Evolutionary conservation across 495 filamentous ascomycete species (phyloP).

Genomic region (Neurospora sp.): DNA sequence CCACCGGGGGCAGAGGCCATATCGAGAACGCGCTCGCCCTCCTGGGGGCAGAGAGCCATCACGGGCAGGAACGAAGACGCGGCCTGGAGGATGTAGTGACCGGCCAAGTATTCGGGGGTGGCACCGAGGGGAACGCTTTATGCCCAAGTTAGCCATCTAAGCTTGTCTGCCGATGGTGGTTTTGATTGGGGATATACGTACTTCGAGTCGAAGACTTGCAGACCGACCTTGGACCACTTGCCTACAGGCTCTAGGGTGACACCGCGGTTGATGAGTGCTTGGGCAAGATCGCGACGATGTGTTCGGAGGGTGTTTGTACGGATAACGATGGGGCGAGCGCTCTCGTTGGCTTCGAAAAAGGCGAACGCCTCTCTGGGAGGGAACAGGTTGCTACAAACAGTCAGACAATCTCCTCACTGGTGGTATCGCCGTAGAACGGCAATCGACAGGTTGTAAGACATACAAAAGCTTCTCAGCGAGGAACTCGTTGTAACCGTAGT

Average conservation of each 20-base stretch:
- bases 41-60: constrained; percentile 92
- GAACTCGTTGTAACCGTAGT: constrained; percentile 73
- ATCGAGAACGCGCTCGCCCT: constrained; percentile 73
- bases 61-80: constrained; percentile 95
- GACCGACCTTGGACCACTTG: constrained; percentile 96
- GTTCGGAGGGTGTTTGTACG: constrained; percentile 94
- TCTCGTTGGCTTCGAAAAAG: constrained; percentile 97
- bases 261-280: constrained; percentile 92
- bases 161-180: not conserved
- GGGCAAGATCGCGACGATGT: constrained; percentile 82
- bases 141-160: not conserved
- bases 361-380: constrained; percentile 89
- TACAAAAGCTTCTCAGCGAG: constrained; percentile 28
- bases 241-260: constrained; percentile 94
- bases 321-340: constrained; percentile 63
- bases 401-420: not conserved
- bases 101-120: constrained; percentile 92
- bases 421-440: not conserved
- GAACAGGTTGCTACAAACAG: constrained; percentile 61
- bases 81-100: constrained; percentile 95
- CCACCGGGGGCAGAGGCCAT: constrained; percentile 98
- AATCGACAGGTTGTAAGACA: not conserved
- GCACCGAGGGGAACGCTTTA: constrained; percentile 77
- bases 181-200: not conserved
- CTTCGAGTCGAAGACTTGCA: constrained; percentile 88